A percentile compares a stretch with the other conserved stretches of the same genome.
Conservation (phyloP, 345 rosid species). For the Dipteronia dyeriana region DNA sequence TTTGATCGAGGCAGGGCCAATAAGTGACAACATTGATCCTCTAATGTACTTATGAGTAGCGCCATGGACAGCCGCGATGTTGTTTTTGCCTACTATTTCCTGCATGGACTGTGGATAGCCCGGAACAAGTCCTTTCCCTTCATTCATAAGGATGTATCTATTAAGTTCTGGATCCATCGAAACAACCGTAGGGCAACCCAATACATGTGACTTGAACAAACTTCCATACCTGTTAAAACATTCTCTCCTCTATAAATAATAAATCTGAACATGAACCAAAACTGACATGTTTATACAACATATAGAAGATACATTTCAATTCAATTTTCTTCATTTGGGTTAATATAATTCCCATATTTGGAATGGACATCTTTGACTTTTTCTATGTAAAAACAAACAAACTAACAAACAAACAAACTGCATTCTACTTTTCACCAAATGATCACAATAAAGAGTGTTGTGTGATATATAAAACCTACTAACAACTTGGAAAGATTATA, state of each 20-base stretch:
- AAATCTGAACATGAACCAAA: background rate
- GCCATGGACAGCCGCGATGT: conserved; percentile 86
- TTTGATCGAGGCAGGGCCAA: conserved; percentile 58
- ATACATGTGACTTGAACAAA: conserved; percentile 77
- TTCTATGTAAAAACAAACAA: background rate
- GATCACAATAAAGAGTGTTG: conserved; percentile 5
- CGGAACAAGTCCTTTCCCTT: conserved; percentile 79
- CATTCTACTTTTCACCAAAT: conserved; percentile 8
- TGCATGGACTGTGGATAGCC: conserved; percentile 92
- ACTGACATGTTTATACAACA: background rate
- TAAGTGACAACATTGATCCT: conserved; percentile 63
- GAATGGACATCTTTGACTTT: background rate
- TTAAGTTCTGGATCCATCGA: conserved; percentile 84
- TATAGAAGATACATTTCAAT: background rate
- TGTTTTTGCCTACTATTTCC: conserved; percentile 70
- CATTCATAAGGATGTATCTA: conserved; percentile 77
- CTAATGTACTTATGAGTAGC: conserved; percentile 67
- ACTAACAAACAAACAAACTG: background rate
- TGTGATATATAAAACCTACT: conserved; percentile 4
- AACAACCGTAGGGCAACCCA: conserved; percentile 78
- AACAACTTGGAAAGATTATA: conserved; percentile 15
- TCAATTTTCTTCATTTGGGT: background rate
- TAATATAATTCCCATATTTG: no score
- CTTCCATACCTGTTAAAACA: conserved; percentile 59
- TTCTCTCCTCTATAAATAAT: background rate